Evolutionary conservation across 768 basidiomycete species (phyloP), one percentile per base, ranked within the genome.

Genomic region (Trametes elegans): DNA sequence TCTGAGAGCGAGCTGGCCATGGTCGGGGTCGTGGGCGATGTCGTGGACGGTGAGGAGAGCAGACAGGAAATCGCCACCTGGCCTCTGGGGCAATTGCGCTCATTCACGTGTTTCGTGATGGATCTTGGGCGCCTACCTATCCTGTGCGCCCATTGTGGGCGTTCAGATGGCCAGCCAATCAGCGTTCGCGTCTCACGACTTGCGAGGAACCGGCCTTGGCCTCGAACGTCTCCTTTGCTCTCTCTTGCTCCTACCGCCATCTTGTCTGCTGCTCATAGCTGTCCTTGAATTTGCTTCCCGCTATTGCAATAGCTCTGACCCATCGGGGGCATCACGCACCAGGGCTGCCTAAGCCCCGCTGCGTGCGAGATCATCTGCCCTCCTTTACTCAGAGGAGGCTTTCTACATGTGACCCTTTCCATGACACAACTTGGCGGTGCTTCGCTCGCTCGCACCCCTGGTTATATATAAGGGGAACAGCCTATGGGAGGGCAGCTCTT

Each of bases 1-100:
- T 64, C 59, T 19, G 58, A 60, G 23, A 76, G 59, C 23, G 67
- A 53, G 64, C 68, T 64, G 64, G 50, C 41, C 57, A 58, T 52
- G 39, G 24, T 40, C 39, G n/a, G 35, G 14, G 43, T 42, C 29
- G 34, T 47, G 32, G 19, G 23, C 26, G 19, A 49, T 18, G 45
- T 52, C 46, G 44, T 46, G 44, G 18, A 40, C 31, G 32, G 47
- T 52, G 50, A 47, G 34, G 29, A 34, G 31, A 23, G 40, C 21
- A 23, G 1, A 9, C 6, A 1, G 2, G 6, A 9, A 34, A 7
- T 42, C 16, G 49, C 49, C 49, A 51, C 49, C 36, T 48, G 47
- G 48, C 40, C 29, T 46, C 34, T 46, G 29, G 45, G 45, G 45
- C 13, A 28, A 23, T n/a, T n/a, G 34, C 10, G 13, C 34, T 16